phyloP scores from a whole-genome alignment of 129 eudicot genomes.

The Chrysanthemum seticuspe region DNA sequence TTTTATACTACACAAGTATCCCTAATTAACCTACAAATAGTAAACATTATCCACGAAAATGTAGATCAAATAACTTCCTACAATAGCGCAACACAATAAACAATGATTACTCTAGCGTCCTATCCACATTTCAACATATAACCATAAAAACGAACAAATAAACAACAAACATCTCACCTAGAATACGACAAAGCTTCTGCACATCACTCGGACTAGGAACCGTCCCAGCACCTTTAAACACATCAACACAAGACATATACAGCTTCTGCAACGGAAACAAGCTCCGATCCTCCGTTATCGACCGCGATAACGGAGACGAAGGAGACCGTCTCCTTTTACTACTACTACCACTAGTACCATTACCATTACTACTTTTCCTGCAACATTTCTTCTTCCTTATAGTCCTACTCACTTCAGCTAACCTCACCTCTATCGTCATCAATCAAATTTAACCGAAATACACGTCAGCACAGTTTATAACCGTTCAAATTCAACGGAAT shows the following conservation, averaged over 20 bases:
- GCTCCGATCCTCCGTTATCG: not conserved
- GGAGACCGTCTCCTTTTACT: conserved; percentile 23
- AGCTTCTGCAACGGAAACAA: conserved; percentile 51
- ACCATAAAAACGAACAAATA: too few relatives aligned
- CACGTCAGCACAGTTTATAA: too few relatives aligned
- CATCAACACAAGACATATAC: conserved; percentile 43
- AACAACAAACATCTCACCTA: conserved; percentile 43
- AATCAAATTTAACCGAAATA: not conserved
- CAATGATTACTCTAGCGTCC: too few relatives aligned
- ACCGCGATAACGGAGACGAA: conserved; percentile 1
- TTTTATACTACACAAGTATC: not conserved
- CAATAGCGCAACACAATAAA: too few relatives aligned
- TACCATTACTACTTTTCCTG: conserved; percentile 9
- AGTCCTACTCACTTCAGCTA: conserved; percentile 30
- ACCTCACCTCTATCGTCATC: conserved; percentile 45
- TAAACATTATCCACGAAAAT: not conserved
- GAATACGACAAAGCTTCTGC: conserved; percentile 47
- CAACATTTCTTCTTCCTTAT: conserved; percentile 51
- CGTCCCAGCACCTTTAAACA: conserved; percentile 59
- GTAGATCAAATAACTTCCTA: conserved; percentile 7
- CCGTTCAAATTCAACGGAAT: too few relatives aligned
- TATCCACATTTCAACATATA: too few relatives aligned
- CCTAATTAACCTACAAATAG: not conserved
- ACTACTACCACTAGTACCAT: not conserved
- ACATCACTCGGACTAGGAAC: conserved; percentile 61